Evolutionary conservation across 352 stramenopile genomes (phyloP), one percentile per base, ranked within the genome.

Genomic region (Globisporangium nodosum): DNA sequence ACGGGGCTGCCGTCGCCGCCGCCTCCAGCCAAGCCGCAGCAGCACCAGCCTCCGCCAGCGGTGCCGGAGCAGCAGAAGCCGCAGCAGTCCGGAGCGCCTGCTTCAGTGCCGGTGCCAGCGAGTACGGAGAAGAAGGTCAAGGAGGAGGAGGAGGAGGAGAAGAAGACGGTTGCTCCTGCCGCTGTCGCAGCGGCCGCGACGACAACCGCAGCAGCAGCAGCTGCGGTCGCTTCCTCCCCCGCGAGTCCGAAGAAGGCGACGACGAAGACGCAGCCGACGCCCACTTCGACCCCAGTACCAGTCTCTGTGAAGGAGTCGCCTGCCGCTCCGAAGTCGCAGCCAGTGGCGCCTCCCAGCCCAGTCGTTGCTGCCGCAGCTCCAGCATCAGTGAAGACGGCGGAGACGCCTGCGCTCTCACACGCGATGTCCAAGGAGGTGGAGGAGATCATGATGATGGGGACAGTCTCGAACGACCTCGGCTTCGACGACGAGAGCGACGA

Each of bases 401-500:
- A 43, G 37, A 43, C 16, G 37, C 37, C 37, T 13, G 37, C 5
- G 35, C 51, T 64, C 43, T 49, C 37, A 13, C 52, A 64, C 35
- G 24, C 51, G 8, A 13, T 64, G 21, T 64, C 58, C 7, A 54
- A 64, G 46, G 43, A 69, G 16, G 58, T 65, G 16, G 60, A 61
- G 30, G 47, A 68, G 33, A 70, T 67, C 31, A 66, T 70, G 62
- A 57, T 66, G 35, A 69, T 81, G 50, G 76, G 68, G 21, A 63
- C 72, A 0, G 71, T 54, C 24, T 63, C 70, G 31, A 83, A 85
- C 39, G 73, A 85, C 35, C 55, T 85, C n/a, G 73, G 73, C 37
- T 78, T 81, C 46, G 75, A 68, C 40, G 61, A 65, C 27, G 61
- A 85, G 20, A 70, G 75, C 16, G 72, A 66, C 35, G 47, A 52